A percentile compares a stretch with the other conserved stretches of the same genome.
Evolutionary conservation across 345 rosid species (phyloP).

Genomic region (Salix koriyanagi): DNA sequence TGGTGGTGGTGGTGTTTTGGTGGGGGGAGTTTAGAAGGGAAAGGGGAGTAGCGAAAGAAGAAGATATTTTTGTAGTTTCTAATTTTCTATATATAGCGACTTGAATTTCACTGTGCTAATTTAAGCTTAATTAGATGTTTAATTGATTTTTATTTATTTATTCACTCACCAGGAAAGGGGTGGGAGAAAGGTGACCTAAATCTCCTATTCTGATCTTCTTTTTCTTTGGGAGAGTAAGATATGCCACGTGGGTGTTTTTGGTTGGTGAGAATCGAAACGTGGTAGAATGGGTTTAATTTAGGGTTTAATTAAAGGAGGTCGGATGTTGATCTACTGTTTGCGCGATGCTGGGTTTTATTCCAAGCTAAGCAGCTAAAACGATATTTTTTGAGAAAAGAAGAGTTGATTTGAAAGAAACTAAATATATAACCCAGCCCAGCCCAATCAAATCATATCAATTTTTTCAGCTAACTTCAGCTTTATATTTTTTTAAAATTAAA

Average conservation of each 20-base stretch:
- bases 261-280: slow-evolving; percentile 16
- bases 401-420: no score
- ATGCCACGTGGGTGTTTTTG: slow-evolving; percentile 17
- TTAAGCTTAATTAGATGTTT: not conserved
- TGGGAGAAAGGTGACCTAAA: slow-evolving; percentile 60
- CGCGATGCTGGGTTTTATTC: slow-evolving; percentile 3
- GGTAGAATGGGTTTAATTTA: slow-evolving; percentile 17
- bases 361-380: not conserved
- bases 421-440: no score
- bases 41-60: not conserved
- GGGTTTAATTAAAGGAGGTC: slow-evolving; percentile 32
- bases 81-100: not conserved
- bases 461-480: not conserved
- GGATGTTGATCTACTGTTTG: slow-evolving; percentile 53
- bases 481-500: no score
- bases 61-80: not conserved
- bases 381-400: no score
- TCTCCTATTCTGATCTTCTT: slow-evolving; percentile 38
- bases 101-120: not conserved
- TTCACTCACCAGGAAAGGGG: slow-evolving; percentile 8
- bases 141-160: not conserved
- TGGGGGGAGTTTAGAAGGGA: not conserved
- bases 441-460: no score
- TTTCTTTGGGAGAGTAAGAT: not conserved
- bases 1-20: not conserved